These are phyloP conservation scores for Penicillium sp. DNA, from an alignment of 2,329 filamentous ascomycete genomes.

Conservation along the genomic window DNA sequence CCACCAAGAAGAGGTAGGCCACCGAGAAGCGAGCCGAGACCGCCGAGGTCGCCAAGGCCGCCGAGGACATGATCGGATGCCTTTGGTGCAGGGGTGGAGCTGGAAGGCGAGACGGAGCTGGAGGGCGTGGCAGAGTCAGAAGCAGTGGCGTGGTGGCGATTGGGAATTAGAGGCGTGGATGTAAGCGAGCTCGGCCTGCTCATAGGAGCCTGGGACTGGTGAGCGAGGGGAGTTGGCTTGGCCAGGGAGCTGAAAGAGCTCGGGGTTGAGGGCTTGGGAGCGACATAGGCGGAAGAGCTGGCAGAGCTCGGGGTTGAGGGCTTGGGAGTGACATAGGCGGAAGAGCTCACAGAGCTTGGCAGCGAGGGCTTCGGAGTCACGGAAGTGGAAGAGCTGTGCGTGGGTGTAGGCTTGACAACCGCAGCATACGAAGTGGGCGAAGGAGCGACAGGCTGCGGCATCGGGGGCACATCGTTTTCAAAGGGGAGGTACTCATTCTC, in stretches of 20 bases:
- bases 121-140: slow-evolving; percentile 11
- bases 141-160: slow-evolving; percentile 3
- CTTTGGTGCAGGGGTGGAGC: slow-evolving; percentile 10
- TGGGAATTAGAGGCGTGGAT: background rate
- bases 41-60: too few species aligned
- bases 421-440: background rate
- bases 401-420: background rate
- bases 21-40: background rate
- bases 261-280: background rate
- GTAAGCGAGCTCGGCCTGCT: background rate
- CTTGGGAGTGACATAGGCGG: background rate
- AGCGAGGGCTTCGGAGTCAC: background rate
- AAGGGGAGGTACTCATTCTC: background rate
- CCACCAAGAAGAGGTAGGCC: slow-evolving; percentile 6
- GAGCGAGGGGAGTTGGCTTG: background rate
- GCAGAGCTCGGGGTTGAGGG: background rate
- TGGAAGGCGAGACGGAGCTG: slow-evolving; percentile 5
- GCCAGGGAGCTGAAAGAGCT: background rate
- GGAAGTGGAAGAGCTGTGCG: background rate
- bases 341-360: background rate
- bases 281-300: background rate
- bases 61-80: background rate
- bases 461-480: slow-evolving; percentile 3
- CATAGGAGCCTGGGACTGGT: background rate
- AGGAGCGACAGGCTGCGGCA: slow-evolving; percentile 6